Conservation (phyloP, 2,329 filamentous ascomycete genomes). For the Claviceps pazoutovae region DNA sequence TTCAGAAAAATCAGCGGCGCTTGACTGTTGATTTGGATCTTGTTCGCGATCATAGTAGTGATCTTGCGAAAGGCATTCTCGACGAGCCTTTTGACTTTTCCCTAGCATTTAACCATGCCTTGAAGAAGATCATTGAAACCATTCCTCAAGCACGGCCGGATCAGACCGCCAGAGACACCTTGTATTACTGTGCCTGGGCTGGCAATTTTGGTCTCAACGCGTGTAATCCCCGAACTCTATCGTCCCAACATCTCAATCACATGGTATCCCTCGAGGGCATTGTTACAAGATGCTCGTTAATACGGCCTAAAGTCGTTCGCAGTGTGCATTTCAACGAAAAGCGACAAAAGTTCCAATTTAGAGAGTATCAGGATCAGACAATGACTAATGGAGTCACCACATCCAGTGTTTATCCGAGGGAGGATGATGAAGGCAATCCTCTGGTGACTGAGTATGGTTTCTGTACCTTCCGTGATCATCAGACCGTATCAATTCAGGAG, state of each 20-base stretch:
- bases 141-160: slow-evolving; percentile 61
- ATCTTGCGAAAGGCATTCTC: slow-evolving; percentile 67
- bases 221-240: slow-evolving; percentile 86
- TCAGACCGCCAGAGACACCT: slow-evolving; percentile 62
- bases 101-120: slow-evolving; percentile 75
- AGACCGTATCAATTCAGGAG: slow-evolving; percentile 96
- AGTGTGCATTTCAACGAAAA: slow-evolving; percentile 93
- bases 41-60: slow-evolving; percentile 72
- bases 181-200: slow-evolving; percentile 95
- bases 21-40: slow-evolving; percentile 73
- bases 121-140: slow-evolving; percentile 77
- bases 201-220: slow-evolving; percentile 91
- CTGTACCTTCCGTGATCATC: slow-evolving; percentile 89
- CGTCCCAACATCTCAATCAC: slow-evolving; percentile 78
- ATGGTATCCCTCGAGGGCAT: slow-evolving; percentile 98
- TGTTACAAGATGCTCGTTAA: slow-evolving; percentile 88
- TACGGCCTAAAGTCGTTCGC: slow-evolving; percentile 93
- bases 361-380: slow-evolving; percentile 90
- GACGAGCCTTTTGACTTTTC: slow-evolving; percentile 78
- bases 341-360: slow-evolving; percentile 73
- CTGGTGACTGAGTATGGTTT: slow-evolving; percentile 92
- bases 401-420: slow-evolving; percentile 83
- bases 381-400: slow-evolving; percentile 89
- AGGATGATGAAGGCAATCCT: slow-evolving; percentile 85
- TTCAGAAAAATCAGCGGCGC: slow-evolving; percentile 51